Base-by-base conservation (phyloP, 495 filamentous ascomycete species). In the Astrothelium subdiscretum region DNA sequence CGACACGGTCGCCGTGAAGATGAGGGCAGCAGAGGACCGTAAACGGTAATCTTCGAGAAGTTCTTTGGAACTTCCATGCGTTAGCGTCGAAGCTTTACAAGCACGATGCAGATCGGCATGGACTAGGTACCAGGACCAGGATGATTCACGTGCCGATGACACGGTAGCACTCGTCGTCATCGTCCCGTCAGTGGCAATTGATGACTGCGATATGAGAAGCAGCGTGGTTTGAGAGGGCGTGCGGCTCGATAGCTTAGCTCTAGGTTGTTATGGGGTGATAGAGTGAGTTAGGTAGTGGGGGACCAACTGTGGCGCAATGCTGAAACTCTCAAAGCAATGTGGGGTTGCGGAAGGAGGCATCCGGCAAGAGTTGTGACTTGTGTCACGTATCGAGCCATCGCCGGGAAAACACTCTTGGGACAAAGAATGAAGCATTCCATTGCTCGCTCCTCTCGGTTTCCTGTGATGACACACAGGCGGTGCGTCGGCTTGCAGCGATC, bases 1-100 rank as follows among this genome's bases (percentile, higher is more conserved):
- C 35, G 35, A 6, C 15, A 38, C 35, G 8, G 35, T 38, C 8
- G 35, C 15, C 35, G 48, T 12, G 48, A 24, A 54, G 20, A 54
- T 27, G 48, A 54, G 10, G 48, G 22, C 24, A 54, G 48, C 24
- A 26, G 6, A 6, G 6, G 2, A 5, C 48, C 48, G 48, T 20
- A 54, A 54, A 29, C 48, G 15, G 48, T 54, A 54, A 29, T 54
- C 22, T 54, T 54, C 48, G 48, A 54, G 48, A 54, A 54, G 48
- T 54, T 54, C 22, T 54, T 8, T 29, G 22, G 24, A 29, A 26
- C 48, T 54, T 54, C 48, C 1, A 54, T 20, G 29, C 48, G 5
- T 29, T 54, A 48, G 48, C 48, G 24, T 54, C 5, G 48, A 54
- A 54, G 48, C 48, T 29, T 54, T 54, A 10, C 11, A 48, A 27